phyloP scores from a whole-genome alignment of 768 basidiomycete genomes.

The Russula dissimulans region DNA sequence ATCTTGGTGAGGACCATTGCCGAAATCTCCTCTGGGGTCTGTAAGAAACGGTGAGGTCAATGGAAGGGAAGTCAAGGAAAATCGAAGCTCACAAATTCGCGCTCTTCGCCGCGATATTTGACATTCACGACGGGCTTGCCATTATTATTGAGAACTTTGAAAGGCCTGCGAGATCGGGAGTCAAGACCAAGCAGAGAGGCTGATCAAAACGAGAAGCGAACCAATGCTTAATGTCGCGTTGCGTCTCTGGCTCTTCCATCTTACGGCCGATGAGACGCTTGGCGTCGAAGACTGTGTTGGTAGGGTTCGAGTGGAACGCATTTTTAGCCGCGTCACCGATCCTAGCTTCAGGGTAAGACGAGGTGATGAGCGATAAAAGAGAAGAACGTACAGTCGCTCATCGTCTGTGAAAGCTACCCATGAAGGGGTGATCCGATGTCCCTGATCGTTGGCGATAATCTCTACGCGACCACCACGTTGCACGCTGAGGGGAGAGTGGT shows the following conservation, averaged over 20 bases:
- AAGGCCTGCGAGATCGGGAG: constrained; percentile 37
- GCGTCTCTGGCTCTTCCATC: constrained; percentile 69
- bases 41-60: background rate
- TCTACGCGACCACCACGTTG: constrained; percentile 43
- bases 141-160: constrained; percentile 66
- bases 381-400: constrained; percentile 38
- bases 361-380: background rate
- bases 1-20: constrained; percentile 96
- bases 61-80: background rate
- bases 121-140: constrained; percentile 78
- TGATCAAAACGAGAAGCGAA: background rate
- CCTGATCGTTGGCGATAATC: constrained; percentile 48
- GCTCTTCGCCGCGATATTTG: constrained; percentile 65
- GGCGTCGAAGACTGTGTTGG: constrained; percentile 94
- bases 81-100: constrained; percentile 65
- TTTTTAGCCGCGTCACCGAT: constrained; percentile 98
- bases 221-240: constrained; percentile 85
- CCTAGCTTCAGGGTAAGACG: constrained; percentile 22
- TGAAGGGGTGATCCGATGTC: constrained; percentile 55
- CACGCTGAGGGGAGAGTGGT: constrained; percentile 20
- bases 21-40: constrained; percentile 91
- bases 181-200: background rate
- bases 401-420: constrained; percentile 53
- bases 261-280: constrained; percentile 92
- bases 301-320: constrained; percentile 82